Evolutionary conservation across 768 basidiomycete species (phyloP).

Genomic region (Fomitopsis serialis): DNA sequence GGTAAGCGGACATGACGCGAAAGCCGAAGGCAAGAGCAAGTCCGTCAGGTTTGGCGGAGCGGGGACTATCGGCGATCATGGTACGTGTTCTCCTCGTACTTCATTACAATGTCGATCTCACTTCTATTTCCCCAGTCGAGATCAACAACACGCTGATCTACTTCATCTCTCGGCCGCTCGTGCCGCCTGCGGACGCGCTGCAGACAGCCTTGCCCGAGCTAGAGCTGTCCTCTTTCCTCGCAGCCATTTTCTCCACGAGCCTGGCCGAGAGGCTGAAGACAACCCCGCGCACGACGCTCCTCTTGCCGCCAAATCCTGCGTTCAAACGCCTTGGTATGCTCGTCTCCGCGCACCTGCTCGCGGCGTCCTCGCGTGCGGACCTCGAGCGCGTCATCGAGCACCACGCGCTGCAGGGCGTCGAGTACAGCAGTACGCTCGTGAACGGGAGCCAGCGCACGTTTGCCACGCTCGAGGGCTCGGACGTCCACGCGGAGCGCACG

Average conservation of each 20-base stretch:
- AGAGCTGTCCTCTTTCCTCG: slow-evolving; percentile 88
- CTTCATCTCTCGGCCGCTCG: slow-evolving; percentile 77
- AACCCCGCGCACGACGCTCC: slow-evolving; percentile 68
- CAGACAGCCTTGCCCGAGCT: slow-evolving; percentile 76
- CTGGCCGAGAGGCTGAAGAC: slow-evolving; percentile 65
- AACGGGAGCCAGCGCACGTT: slow-evolving; percentile 70
- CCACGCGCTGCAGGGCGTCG: slow-evolving; percentile 71
- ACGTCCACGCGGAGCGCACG: slow-evolving; percentile 61
- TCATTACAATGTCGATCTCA: slow-evolving; percentile 6
- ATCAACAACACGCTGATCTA: slow-evolving; percentile 82
- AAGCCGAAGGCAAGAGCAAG: slow-evolving; percentile 45
- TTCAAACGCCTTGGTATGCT: slow-evolving; percentile 82
- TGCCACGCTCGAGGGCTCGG: slow-evolving; percentile 80
- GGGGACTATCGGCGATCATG: slow-evolving; percentile 66
- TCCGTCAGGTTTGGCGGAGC: slow-evolving; percentile 82
- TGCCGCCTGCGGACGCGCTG: slow-evolving; percentile 77
- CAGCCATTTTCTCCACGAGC: slow-evolving; percentile 81
- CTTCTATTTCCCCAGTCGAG: slow-evolving; percentile 46
- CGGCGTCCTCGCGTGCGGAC: slow-evolving; percentile 72
- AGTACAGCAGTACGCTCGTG: slow-evolving; percentile 59
- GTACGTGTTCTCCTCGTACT: slow-evolving; percentile 39
- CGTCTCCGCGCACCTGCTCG: slow-evolving; percentile 81
- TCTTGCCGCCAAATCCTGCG: slow-evolving; percentile 87
- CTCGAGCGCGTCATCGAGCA: slow-evolving; percentile 83
- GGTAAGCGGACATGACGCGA: slow-evolving; percentile 38